Conservation (phyloP, 345 rosid species). For the Orychophragmus violaceus region DNA sequence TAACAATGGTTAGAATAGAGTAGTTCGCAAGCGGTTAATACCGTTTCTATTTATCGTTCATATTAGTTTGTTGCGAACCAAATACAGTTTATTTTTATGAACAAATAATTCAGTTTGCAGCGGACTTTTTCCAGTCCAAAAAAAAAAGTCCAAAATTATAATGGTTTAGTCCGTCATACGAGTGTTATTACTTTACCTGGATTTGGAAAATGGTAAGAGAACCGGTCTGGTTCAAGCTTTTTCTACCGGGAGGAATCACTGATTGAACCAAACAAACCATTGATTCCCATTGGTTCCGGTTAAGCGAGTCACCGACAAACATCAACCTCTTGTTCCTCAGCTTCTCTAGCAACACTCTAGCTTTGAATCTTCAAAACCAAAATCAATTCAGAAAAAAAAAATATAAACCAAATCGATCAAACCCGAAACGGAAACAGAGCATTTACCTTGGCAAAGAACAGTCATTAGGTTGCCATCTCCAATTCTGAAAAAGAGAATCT, state of each 20-base stretch:
- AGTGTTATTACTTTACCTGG: constrained; percentile 40
- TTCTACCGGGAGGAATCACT: constrained; percentile 52
- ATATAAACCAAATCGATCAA: background rate
- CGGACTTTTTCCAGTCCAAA: too few relatives aligned
- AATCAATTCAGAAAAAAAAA: background rate
- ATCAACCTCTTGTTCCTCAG: constrained; percentile 90
- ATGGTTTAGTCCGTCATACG: too few relatives aligned
- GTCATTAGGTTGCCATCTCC: constrained; percentile 96
- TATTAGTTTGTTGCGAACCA: too few relatives aligned
- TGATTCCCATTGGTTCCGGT: constrained; percentile 98
- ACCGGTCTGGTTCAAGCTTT: constrained; percentile 58
- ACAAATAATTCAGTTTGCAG: too few relatives aligned
- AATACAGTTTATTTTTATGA: too few relatives aligned
- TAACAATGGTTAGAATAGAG: too few relatives aligned
- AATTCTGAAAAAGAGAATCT: constrained; percentile 73
- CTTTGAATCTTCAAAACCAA: constrained; percentile 48
- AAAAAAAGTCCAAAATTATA: too few relatives aligned
- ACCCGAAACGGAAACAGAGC: background rate
- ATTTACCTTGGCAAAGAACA: constrained; percentile 75
- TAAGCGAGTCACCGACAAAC: constrained; percentile 96
- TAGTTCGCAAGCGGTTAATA: too few relatives aligned
- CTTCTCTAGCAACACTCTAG: constrained; percentile 63
- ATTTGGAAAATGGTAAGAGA: constrained; percentile 65
- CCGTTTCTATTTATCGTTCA: too few relatives aligned
- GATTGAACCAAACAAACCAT: constrained; percentile 95